Evolutionary conservation across 2,329 filamentous ascomycete species (phyloP).

Genomic region (Raffaelea albimanens): DNA sequence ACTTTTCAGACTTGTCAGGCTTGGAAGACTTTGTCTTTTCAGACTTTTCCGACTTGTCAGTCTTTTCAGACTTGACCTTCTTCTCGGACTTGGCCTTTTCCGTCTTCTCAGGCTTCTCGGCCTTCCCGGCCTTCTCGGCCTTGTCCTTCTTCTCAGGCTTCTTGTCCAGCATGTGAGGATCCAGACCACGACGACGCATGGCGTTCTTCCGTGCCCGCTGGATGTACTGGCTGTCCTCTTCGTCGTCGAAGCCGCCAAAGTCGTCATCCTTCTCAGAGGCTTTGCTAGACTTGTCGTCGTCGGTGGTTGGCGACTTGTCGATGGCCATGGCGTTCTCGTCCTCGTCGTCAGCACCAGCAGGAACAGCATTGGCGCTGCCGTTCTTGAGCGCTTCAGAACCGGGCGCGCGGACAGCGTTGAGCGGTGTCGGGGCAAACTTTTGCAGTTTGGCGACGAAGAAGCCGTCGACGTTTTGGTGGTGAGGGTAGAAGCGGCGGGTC

Average conservation of each 20-base stretch:
- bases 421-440: conserved; percentile 72
- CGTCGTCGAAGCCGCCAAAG: conserved; percentile 68
- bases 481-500: conserved; percentile 80
- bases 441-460: conserved; percentile 98
- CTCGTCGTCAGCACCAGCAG: conserved; percentile 10
- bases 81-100: conserved; percentile 16
- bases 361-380: conserved; percentile 12
- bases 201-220: conserved; percentile 64
- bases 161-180: conserved; percentile 51
- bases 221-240: conserved; percentile 63
- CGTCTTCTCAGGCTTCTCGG: conserved; percentile 32
- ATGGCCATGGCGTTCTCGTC: conserved; percentile 36
- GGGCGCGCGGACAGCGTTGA: conserved; percentile 33
- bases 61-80: conserved; percentile 10
- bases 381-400: conserved; percentile 11
- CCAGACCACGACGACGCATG: conserved; percentile 63
- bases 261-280: conserved; percentile 34
- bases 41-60: conserved; percentile 10
- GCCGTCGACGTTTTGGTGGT: conserved; percentile 69
- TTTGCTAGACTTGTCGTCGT: conserved; percentile 32
- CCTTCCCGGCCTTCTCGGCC: conserved; percentile 10
- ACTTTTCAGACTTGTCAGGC: conserved; percentile 4
- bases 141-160: conserved; percentile 15
- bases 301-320: conserved; percentile 61
- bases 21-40: conserved; percentile 9